Conservation (phyloP, 73 alveolate species). For the Tetrahymena malaccensis region DNA sequence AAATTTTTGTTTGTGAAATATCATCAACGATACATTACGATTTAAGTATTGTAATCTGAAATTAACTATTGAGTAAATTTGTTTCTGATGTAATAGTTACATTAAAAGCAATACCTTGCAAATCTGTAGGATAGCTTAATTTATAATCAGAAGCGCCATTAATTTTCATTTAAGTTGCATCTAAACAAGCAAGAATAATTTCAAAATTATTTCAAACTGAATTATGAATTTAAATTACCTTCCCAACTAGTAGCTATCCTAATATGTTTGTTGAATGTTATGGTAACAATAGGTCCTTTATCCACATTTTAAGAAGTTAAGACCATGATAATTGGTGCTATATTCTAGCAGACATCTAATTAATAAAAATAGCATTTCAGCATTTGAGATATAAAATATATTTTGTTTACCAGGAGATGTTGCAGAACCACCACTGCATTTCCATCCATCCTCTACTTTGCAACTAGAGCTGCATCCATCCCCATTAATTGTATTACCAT, state of each 20-base stretch:
- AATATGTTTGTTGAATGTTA: not conserved
- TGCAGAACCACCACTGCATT: conserved; percentile 11
- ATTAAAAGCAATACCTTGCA: not conserved
- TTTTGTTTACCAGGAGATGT: conserved; percentile 7
- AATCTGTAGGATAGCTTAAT: not conserved
- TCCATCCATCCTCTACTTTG: conserved; percentile 28
- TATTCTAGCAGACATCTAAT: not conserved
- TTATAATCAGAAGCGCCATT: not conserved
- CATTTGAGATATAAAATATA: not conserved
- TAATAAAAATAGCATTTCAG: not conserved
- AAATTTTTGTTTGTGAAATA: not conserved
- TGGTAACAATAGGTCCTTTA: not conserved
- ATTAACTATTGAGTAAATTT: not conserved
- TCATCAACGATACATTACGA: not conserved
- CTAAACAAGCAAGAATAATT: not conserved
- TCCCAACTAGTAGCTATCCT: not conserved
- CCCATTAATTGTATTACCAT: conserved; percentile 43
- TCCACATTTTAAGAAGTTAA: not conserved
- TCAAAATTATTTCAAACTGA: no score
- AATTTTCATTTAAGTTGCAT: not conserved
- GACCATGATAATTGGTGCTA: not conserved
- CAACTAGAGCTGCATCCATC: conserved; percentile 47
- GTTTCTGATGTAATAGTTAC: not conserved
- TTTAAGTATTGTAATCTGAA: not conserved
- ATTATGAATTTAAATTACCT: not conserved